Base-by-base conservation (phyloP, 345 rosid species). In the Melastoma malabathricum region DNA sequence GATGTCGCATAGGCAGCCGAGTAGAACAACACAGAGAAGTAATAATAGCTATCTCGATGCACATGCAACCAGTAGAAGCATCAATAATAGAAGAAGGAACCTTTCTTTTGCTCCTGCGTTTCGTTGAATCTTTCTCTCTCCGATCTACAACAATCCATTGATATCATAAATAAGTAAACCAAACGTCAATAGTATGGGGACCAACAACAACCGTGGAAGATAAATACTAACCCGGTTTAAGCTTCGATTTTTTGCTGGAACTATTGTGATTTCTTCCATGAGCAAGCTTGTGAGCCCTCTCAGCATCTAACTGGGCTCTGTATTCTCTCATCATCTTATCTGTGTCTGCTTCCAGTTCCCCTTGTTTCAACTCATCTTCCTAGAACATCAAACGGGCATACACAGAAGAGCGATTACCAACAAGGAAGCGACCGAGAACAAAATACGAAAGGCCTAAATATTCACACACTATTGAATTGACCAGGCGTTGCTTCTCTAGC, bases 221-320 rank as follows among this genome's bases (percentile, higher is more conserved):
- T 34, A 15, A 16, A 13, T 15, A 50, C 65, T 25, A 47, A 81
- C 97, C 95, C 59, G 66, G 87, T 56, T 70, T 75, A 46, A 31
- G 63, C 56, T 43, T 66, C n/a, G 86, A 79, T 59, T 83, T 92
- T 54, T 66, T 65, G 51, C 79, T 62, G 49, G 88, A 79, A 22
- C 4, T 2, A 22, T 22, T 22, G 49, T 79, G 80, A 68, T 93
- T 92, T 75, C 86, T 75, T 52, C 99, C 99, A n/a, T 83, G 85
- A 22, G 95, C 75, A 59, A 93, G 97, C 77, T 88, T 93, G 67
- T 38, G 64, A 16, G 99, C 77, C 74, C 99, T 81, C 71, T 93
- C 99, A 58, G 97, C 99, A 76, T 88, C 95, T 41, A 93, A 71
- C 70, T 88, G 97, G 47, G 99, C 96, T 71, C 99, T 78, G 72